phyloP scores from a whole-genome alignment of 805 yeast genomes.

The Ogataea henricii region DNA sequence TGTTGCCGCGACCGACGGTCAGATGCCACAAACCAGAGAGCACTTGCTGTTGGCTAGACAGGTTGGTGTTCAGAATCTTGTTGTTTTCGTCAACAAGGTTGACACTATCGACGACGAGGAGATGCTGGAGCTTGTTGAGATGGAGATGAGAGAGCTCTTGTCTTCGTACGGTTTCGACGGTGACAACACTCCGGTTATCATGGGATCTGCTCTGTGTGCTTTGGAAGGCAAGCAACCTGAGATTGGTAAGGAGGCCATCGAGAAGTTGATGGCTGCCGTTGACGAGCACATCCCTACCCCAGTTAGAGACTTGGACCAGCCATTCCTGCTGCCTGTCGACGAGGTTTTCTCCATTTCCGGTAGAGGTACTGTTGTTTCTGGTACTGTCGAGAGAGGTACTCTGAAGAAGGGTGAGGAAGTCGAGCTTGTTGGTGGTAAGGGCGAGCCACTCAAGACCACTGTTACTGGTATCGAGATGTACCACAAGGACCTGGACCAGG shows the following conservation, averaged over 20 bases:
- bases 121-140: conserved; percentile 98
- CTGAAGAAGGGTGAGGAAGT: conserved; percentile 98
- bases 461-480: conserved; percentile 99
- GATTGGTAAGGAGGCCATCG: conserved; percentile 85
- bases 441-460: conserved; percentile 84
- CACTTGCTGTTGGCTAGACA: conserved; percentile 98
- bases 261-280: conserved; percentile 84
- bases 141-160: conserved; percentile 99
- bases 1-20: conserved; percentile 98
- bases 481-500: conserved; percentile 96
- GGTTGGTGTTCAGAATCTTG: conserved; percentile 97
- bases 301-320: conserved; percentile 90
- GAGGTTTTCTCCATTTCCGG: conserved; percentile 98
- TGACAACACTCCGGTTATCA: conserved; percentile 94
- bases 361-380: conserved; percentile 99
- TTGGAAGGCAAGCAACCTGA: conserved; percentile 85
- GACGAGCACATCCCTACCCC: conserved; percentile 97
- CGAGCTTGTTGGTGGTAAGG: conserved; percentile 92
- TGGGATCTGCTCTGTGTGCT: conserved; percentile 99
- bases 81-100: conserved; percentile 97
- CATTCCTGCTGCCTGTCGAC: conserved; percentile 96
- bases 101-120: conserved; percentile 98
- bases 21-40: conserved; percentile 99
- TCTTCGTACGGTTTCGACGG: conserved; percentile 94
- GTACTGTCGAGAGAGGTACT: conserved; percentile 98